Percentiles rank a stretch among this genome's conserved stretches.
Evolutionary conservation across 1,284 basidiomycete genomes (phyloP).

Genomic region (Ganoderma multipileum): DNA sequence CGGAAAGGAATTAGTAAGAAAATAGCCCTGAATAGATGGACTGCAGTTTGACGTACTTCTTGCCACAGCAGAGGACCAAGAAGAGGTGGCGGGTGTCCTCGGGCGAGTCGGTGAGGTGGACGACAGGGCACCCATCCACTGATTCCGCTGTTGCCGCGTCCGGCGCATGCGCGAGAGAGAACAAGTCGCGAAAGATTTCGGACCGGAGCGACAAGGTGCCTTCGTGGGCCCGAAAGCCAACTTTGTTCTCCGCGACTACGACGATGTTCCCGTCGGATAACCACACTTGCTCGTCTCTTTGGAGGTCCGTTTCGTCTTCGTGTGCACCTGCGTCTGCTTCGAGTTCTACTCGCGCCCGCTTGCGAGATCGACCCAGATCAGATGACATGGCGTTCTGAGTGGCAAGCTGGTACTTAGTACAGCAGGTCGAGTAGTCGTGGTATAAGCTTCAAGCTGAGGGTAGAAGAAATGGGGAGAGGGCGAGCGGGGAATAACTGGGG

Average conservation of each 20-base stretch:
- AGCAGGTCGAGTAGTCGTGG: neutral
- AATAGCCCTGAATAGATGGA: no score
- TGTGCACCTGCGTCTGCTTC: neutral
- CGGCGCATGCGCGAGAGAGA: conserved; percentile 21
- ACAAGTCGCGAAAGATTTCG: conserved; percentile 30
- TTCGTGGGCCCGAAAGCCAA: conserved; percentile 24
- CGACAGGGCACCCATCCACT: conserved; percentile 26
- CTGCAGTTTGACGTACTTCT: conserved; percentile 13
- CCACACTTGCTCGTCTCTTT: conserved; percentile 16
- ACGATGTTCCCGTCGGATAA: conserved; percentile 21
- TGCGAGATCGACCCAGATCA: neutral
- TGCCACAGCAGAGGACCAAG: conserved; percentile 17
- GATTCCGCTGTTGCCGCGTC: conserved; percentile 10
- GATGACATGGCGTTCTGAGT: neutral
- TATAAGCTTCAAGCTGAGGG: neutral
- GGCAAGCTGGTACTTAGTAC: neutral
- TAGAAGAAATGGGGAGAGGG: neutral
- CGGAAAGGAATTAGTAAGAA: neutral
- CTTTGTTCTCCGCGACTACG: conserved; percentile 11
- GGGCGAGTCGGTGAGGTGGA: conserved; percentile 25
- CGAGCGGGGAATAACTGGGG: no score
- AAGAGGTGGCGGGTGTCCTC: conserved; percentile 26
- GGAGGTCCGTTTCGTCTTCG: neutral
- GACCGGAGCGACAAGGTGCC: conserved; percentile 26
- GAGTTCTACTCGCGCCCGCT: neutral